Evolutionary conservation across 75 land plant species (phyloP).

Genomic region (Chamaecyparis obtusa): DNA sequence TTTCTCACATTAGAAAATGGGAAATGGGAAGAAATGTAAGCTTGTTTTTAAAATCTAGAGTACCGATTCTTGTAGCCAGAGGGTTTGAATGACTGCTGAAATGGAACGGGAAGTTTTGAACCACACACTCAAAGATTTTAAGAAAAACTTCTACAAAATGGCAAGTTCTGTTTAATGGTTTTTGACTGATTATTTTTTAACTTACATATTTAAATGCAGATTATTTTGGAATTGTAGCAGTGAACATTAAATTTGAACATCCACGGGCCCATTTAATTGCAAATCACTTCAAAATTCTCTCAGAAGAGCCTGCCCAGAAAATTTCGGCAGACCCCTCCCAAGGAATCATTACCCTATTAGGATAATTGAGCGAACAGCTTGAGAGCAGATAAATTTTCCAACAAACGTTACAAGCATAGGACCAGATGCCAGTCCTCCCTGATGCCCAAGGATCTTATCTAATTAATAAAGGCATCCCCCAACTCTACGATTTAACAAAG

Average conservation of each 20-base stretch:
- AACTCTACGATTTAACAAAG: background rate
- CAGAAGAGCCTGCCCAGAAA: background rate
- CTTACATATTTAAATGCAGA: background rate
- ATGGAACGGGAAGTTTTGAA: background rate
- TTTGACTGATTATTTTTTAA: background rate
- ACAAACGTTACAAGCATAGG: background rate
- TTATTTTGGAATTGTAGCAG: background rate
- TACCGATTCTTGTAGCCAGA: background rate
- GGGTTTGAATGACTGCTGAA: background rate
- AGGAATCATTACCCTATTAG: background rate
- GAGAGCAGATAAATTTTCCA: background rate
- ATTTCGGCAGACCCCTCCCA: background rate
- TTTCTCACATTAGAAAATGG: background rate
- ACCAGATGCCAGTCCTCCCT: background rate
- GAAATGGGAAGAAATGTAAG: background rate
- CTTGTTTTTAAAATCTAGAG: background rate
- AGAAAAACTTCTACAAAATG: background rate
- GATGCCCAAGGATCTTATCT: background rate
- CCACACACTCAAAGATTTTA: background rate
- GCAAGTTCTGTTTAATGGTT: background rate
- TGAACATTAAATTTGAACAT: background rate
- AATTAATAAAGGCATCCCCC: background rate
- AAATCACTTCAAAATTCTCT: background rate
- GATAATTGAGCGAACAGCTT: background rate
- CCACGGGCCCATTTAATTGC: background rate